Percentiles rank a stretch among this genome's conserved stretches.
These are phyloP conservation scores for Mycena amicta DNA, from an alignment of 768 basidiomycete species.

Conservation along the genomic window DNA sequence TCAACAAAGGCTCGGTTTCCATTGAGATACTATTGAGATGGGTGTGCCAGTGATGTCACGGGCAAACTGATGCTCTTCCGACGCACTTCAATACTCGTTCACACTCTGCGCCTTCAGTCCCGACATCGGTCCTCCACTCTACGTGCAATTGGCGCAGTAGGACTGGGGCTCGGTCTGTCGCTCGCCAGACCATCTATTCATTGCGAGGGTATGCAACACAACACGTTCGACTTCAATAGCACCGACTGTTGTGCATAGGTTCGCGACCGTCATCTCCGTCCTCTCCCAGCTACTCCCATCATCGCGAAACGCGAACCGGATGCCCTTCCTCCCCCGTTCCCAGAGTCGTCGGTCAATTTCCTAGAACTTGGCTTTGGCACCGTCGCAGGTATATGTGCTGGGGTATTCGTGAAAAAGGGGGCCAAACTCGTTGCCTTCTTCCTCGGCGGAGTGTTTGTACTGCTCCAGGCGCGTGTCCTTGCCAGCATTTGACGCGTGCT, in stretches of 20 bases:
- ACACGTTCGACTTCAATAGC: no score
- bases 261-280: slow-evolving; percentile 17
- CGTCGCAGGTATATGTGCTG: slow-evolving; percentile 84
- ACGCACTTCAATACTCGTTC: slow-evolving; percentile 1
- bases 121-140: slow-evolving; percentile 3
- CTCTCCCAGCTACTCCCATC: slow-evolving; percentile 4
- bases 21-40: no score
- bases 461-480: slow-evolving; percentile 72
- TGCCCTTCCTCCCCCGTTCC: slow-evolving; percentile 52
- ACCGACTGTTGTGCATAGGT: background rate
- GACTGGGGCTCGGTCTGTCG: slow-evolving; percentile 26
- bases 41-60: no score
- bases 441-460: slow-evolving; percentile 87
- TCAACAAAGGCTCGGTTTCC: slow-evolving; percentile 53
- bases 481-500: background rate
- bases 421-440: slow-evolving; percentile 79
- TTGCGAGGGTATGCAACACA: slow-evolving; percentile 65
- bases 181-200: slow-evolving; percentile 37
- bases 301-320: slow-evolving; percentile 13
- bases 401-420: slow-evolving; percentile 93
- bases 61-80: slow-evolving; percentile 8
- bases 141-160: slow-evolving; percentile 22
- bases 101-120: background rate
- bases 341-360: slow-evolving; percentile 68
- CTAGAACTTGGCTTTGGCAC: slow-evolving; percentile 90